Evolutionary conservation across 1,139 yeast genomes (phyloP).

Genomic region (Debaryomycetaceae sp.): DNA sequence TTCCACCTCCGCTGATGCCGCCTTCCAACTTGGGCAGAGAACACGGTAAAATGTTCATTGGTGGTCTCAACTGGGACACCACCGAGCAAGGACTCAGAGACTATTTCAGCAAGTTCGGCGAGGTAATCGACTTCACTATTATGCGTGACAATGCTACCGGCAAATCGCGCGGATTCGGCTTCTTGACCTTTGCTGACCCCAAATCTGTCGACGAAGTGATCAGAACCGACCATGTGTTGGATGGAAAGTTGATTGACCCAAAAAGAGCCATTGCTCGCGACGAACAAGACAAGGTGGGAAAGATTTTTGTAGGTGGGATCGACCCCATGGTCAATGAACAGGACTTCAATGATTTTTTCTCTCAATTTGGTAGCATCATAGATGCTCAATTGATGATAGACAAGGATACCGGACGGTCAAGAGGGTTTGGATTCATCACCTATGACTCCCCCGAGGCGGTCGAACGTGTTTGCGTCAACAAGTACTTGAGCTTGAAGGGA

Average conservation of each 20-base stretch:
- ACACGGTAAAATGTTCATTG: slow-evolving; percentile 92
- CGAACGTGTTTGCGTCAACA: slow-evolving; percentile 81
- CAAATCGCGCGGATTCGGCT: slow-evolving; percentile 95
- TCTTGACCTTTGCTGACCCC: slow-evolving; percentile 81
- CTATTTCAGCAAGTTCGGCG: slow-evolving; percentile 88
- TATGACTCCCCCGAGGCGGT: slow-evolving; percentile 96
- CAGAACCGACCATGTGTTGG: slow-evolving; percentile 82
- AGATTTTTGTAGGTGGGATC: slow-evolving; percentile 97
- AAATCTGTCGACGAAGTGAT: slow-evolving; percentile 84
- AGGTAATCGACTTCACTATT: slow-evolving; percentile 82
- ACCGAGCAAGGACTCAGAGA: slow-evolving; percentile 78
- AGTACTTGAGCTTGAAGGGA: slow-evolving; percentile 79
- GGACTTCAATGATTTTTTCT: slow-evolving; percentile 84
- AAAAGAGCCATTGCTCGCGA: slow-evolving; percentile 97
- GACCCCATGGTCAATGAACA: slow-evolving; percentile 93
- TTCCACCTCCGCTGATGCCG: slow-evolving; percentile 11
- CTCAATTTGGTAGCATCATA: slow-evolving; percentile 87
- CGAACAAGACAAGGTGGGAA: slow-evolving; percentile 96
- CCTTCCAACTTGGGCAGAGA: slow-evolving; percentile 41
- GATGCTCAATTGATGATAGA: slow-evolving; percentile 98
- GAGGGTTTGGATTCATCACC: slow-evolving; percentile 98
- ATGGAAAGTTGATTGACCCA: slow-evolving; percentile 97
- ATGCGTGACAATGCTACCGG: slow-evolving; percentile 93
- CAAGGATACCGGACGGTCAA: slow-evolving; percentile 94
- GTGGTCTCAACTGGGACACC: slow-evolving; percentile 98